These are phyloP conservation scores for Rhamnella rubrinervis DNA, from an alignment of 331 rosid genomes.

Conservation along the genomic window DNA sequence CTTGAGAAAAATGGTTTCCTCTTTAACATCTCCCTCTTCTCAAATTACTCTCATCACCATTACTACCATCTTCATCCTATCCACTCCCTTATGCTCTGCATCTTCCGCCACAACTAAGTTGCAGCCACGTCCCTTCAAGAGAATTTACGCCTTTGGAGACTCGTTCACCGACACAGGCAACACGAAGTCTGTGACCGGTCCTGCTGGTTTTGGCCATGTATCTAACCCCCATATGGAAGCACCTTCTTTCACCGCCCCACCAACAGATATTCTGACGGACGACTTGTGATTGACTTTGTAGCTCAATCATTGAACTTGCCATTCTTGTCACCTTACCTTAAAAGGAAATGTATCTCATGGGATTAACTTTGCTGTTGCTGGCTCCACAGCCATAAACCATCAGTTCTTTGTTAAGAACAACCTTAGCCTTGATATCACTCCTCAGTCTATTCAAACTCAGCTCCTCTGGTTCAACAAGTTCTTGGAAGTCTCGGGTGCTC, in stretches of 20 bases:
- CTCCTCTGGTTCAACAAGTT: conserved; percentile 69
- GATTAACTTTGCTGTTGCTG: conserved; percentile 89
- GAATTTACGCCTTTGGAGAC: conserved; percentile 85
- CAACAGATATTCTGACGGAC: conserved; percentile 86
- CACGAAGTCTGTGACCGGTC: conserved; percentile 62
- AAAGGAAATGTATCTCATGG: conserved; percentile 48
- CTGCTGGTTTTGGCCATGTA: conserved; percentile 79
- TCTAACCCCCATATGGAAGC: conserved; percentile 71
- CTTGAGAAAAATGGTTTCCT: conserved; percentile 35
- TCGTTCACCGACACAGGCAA: conserved; percentile 98
- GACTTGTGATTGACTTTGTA: conserved; percentile 81
- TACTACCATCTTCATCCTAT: conserved; percentile 27
- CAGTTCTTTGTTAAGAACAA: conserved; percentile 74
- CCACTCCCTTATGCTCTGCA: conserved; percentile 17
- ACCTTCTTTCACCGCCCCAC: conserved; percentile 86
- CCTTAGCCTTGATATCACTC: conserved; percentile 63
- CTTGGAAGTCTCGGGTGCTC: conserved; percentile 48
- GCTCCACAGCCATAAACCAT: conserved; percentile 82
- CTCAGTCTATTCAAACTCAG: conserved; percentile 77
- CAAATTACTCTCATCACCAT: conserved; percentile 14
- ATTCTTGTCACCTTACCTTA: conserved; percentile 58
- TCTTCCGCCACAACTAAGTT: conserved; percentile 14
- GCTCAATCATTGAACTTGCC: conserved; percentile 72
- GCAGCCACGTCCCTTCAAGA: conserved; percentile 52
- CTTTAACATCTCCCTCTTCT: conserved; percentile 10